These are phyloP conservation scores for Coniochaeta hoffmannii DNA, from an alignment of 2,329 filamentous ascomycete species.

Conservation along the genomic window DNA sequence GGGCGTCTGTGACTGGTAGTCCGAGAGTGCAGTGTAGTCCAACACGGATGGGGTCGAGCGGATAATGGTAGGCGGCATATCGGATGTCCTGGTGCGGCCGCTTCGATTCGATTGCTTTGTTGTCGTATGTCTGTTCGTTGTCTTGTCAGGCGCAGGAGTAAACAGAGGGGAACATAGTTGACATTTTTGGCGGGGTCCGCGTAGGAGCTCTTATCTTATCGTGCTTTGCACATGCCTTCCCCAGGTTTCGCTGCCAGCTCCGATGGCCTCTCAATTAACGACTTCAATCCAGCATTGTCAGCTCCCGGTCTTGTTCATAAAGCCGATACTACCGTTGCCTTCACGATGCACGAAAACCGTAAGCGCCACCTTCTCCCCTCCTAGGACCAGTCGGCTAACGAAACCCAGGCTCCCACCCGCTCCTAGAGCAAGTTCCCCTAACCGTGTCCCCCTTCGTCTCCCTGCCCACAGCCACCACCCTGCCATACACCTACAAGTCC, in stretches of 20 bases:
- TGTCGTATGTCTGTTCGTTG: slow-evolving; percentile 3
- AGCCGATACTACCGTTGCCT: too few relatives aligned
- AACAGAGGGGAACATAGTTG: background rate
- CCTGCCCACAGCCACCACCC: slow-evolving; percentile 79
- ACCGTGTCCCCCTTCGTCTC: slow-evolving; percentile 92
- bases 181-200: background rate
- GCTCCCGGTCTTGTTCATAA: too few relatives aligned
- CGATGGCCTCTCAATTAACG: too few relatives aligned
- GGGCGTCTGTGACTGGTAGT: slow-evolving; percentile 68
- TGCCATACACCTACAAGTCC: slow-evolving; percentile 91
- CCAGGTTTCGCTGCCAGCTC: too few relatives aligned
- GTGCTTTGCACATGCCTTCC: background rate
- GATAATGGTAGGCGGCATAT: slow-evolving; percentile 47
- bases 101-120: background rate
- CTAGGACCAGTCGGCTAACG: background rate
- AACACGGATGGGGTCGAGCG: slow-evolving; percentile 45
- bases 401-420: slow-evolving; percentile 63
- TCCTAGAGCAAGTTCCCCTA: slow-evolving; percentile 86
- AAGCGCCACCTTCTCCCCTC: slow-evolving; percentile 4
- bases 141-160: background rate
- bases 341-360: slow-evolving; percentile 32
- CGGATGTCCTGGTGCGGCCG: too few relatives aligned
- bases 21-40: slow-evolving; percentile 57
- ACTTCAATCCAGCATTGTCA: too few relatives aligned
- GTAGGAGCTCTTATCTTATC: slow-evolving; percentile 4